Conservation (phyloP, 148 eudicot genomes). For the Chenopodium quinoa region DNA sequence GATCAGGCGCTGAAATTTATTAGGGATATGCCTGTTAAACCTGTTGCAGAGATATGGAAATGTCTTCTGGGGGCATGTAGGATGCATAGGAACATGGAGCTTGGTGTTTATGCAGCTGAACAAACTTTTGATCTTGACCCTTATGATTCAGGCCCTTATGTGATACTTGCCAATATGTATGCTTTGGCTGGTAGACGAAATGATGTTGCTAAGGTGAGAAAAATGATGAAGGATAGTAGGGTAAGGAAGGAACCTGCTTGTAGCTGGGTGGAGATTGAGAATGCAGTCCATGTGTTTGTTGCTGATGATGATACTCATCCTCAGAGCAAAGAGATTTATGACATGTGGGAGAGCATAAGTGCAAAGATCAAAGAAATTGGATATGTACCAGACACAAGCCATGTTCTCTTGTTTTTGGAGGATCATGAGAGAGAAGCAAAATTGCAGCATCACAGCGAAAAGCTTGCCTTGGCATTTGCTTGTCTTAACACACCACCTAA, state of each 20-base stretch:
- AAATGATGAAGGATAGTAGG: constrained; percentile 50
- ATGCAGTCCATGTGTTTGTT: constrained; percentile 56
- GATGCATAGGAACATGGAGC: constrained; percentile 54
- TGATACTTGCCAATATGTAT: constrained; percentile 60
- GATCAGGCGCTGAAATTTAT: constrained; percentile 44
- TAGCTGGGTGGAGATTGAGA: constrained; percentile 72
- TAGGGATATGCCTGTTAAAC: constrained; percentile 43
- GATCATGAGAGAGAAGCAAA: constrained; percentile 45
- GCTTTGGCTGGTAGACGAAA: constrained; percentile 51
- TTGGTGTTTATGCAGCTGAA: constrained; percentile 63
- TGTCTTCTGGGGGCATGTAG: constrained; percentile 58
- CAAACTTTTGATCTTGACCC: constrained; percentile 59
- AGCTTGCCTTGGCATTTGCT: constrained; percentile 64
- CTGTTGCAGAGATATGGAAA: constrained; percentile 59
- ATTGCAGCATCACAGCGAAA: constrained; percentile 65
- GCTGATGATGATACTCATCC: constrained; percentile 57
- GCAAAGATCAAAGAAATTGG: constrained; percentile 47
- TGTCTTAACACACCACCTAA: constrained; percentile 52
- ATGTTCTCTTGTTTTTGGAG: constrained; percentile 51
- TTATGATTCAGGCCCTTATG: constrained; percentile 51
- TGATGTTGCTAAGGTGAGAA: constrained; percentile 60
- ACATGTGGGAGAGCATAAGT: constrained; percentile 44
- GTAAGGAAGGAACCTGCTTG: constrained; percentile 68
- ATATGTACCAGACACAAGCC: constrained; percentile 56
- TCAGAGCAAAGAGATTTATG: constrained; percentile 40